These are phyloP conservation scores for Oxytropis ochrocephala DNA, from an alignment of 306 rosid species.

Conservation along the genomic window DNA sequence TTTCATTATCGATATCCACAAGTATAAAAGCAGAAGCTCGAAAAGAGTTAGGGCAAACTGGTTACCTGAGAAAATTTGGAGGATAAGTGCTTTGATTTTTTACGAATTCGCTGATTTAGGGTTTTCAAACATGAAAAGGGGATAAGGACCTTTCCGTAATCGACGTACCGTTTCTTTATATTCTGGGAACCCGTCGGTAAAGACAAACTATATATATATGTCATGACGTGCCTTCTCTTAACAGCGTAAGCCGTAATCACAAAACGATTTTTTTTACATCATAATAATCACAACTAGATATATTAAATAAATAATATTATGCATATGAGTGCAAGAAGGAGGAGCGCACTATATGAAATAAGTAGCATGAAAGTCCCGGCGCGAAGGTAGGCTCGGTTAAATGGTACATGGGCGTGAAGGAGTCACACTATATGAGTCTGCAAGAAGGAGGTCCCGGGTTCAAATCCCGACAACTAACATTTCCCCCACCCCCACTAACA, in stretches of 20 bases:
- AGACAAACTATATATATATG: neutral
- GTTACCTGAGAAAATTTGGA: slow-evolving; percentile 27
- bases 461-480: no score
- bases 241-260: neutral
- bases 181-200: slow-evolving; percentile 8
- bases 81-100: neutral
- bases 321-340: no score
- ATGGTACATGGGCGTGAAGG: no score
- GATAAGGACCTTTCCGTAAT: neutral
- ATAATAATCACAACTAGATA: no score
- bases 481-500: no score
- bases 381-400: no score
- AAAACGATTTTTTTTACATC: no score
- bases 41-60: neutral
- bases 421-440: no score
- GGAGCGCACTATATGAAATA: no score
- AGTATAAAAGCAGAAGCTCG: neutral
- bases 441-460: no score
- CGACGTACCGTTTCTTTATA: neutral
- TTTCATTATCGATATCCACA: neutral
- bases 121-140: slow-evolving; percentile 15
- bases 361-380: no score
- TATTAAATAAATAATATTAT: no score
- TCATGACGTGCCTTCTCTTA: neutral
- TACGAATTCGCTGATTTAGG: slow-evolving; percentile 28